Evolutionary conservation across 805 yeast genomes (phyloP), one percentile per base, ranked within the genome.

Genomic region (Zygoascus bituminiphila): DNA sequence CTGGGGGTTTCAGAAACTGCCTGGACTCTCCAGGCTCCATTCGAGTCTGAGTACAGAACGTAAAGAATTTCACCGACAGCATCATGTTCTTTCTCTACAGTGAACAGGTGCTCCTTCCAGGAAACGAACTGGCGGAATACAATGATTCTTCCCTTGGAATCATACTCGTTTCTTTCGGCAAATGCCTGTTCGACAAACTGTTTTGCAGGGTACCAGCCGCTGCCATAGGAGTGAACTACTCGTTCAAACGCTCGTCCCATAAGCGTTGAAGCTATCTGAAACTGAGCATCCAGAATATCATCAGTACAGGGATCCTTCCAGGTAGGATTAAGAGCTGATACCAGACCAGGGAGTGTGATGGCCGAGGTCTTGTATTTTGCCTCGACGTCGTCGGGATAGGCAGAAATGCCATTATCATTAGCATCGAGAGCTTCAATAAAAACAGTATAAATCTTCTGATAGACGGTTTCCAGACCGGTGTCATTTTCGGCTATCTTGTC

Each of bases 361-460:
- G 81, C 79, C 56, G 76, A 76, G 60, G 84, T 88, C 55, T 76
- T 76, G 14, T n/a, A 41, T n/a, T 33, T 23, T 4, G 31, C n/a
- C 22, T 33, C 29, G 23, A 36, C 29, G 23, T 74, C 77, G 43
- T 74, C 76, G 4, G 75, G 77, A 60, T 79, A 86, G 58, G 84
- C 82, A 62, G 76, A 75, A 54, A 91, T 78, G 60, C 98, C 98
- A 61, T 93, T 93, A 65, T 93, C 98, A 62, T 89, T 87, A 49
- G 97, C 98, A 67, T 89, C 98, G 29, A 93, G 74, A 8, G 96
- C 81, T 67, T 93, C 98, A 51, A 93, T 72, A 59, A 93, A 88
- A 54, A 84, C 91, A 50, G 77, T 76, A 70, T 93, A 93, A n/a
- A 91, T 72, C 64, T 84, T 85, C 36, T 73, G 72, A 64, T 82